Conservation (phyloP, 1,284 basidiomycete genomes). For the Heterobasidion occidentale region DNA sequence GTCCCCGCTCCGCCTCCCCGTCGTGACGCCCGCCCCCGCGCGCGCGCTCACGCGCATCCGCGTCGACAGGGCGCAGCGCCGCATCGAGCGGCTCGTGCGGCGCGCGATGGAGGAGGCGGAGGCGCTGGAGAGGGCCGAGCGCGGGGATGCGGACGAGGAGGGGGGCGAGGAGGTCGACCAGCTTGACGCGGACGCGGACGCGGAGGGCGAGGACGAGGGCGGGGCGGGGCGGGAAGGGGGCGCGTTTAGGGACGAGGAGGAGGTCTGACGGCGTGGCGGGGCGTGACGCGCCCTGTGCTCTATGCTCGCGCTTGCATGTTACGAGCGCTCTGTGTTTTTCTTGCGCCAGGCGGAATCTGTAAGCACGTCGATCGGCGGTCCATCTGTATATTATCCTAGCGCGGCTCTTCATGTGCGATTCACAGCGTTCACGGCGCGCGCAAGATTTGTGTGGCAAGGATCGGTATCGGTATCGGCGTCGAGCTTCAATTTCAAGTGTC, state of each 20-base stretch:
- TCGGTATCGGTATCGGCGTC: too few relatives aligned
- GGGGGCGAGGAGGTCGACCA: background rate
- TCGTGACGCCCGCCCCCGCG: constrained; percentile 12
- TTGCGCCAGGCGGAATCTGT: background rate
- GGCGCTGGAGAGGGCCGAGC: background rate
- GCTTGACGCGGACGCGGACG: constrained; percentile 16
- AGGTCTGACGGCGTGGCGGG: background rate
- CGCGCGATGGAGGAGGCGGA: constrained; percentile 16
- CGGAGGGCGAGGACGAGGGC: constrained; percentile 9
- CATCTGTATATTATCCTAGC: background rate
- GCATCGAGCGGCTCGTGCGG: constrained; percentile 19
- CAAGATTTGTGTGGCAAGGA: background rate
- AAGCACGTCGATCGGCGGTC: background rate
- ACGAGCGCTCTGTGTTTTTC: background rate
- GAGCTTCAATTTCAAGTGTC: too few relatives aligned
- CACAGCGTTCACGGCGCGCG: background rate
- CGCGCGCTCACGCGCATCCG: constrained; percentile 12
- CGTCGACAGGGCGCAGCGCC: constrained; percentile 17
- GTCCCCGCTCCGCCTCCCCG: constrained; percentile 9
- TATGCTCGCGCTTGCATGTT: background rate
- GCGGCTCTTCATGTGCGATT: background rate
- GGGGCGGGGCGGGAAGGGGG: constrained; percentile 4
- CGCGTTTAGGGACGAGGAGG: background rate
- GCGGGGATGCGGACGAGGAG: background rate
- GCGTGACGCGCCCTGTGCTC: too few relatives aligned